Conservation (phyloP, 345 rosid species). For the Sonneratia caseolaris region DNA sequence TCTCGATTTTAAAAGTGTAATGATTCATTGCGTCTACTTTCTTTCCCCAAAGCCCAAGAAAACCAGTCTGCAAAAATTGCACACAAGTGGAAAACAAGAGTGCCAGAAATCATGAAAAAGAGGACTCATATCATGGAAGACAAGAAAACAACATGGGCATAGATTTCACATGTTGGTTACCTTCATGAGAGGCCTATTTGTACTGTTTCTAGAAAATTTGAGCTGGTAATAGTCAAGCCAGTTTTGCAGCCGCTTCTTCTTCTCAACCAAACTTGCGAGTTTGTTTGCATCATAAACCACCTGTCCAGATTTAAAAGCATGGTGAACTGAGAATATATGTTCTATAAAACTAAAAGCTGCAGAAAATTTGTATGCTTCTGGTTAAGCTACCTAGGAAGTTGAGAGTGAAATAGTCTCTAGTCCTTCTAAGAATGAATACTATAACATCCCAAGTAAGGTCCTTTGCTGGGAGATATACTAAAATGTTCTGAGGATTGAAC, state of each 20-base stretch:
- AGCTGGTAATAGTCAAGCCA: constrained; percentile 83
- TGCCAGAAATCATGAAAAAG: background rate
- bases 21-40: constrained; percentile 73
- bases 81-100: background rate
- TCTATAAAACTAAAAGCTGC: background rate
- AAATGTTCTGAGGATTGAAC: constrained; percentile 14
- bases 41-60: constrained; percentile 69
- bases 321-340: background rate
- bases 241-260: constrained; percentile 57
- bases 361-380: background rate
- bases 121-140: background rate
- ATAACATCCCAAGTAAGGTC: background rate
- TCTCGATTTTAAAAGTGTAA: constrained; percentile 55
- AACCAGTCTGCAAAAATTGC: constrained; percentile 55
- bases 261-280: constrained; percentile 63
- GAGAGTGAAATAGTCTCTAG: too few species aligned
- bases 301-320: constrained; percentile 20
- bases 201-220: constrained; percentile 45
- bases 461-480: background rate
- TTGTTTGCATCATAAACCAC: constrained; percentile 80
- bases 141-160: background rate
- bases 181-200: constrained; percentile 51
- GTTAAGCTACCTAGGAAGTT: too few species aligned
- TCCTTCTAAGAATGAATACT: too few species aligned
- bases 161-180: constrained; percentile 18